phyloP scores from a whole-genome alignment of 2,329 filamentous ascomycete species.

The Herpotrichia juniperi region DNA sequence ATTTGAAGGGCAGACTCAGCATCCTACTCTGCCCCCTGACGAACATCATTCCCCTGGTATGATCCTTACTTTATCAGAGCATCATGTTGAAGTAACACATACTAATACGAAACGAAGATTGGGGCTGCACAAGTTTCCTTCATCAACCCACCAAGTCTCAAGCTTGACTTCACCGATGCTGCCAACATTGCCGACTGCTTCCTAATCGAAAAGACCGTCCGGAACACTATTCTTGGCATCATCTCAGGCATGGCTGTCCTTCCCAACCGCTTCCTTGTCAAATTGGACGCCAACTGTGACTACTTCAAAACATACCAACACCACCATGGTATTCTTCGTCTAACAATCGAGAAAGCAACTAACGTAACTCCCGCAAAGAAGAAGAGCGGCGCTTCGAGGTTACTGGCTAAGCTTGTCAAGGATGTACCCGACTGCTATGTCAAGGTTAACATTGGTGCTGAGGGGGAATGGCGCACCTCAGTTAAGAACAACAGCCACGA shows the following conservation, averaged over 20 bases:
- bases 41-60: constrained; percentile 55
- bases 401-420: constrained; percentile 53
- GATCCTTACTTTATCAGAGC: not conserved
- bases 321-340: constrained; percentile 50
- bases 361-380: constrained; percentile 49
- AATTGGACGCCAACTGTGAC: constrained; percentile 54
- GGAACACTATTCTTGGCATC: constrained; percentile 53
- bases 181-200: constrained; percentile 52
- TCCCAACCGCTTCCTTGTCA: constrained; percentile 58
- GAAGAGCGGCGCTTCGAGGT: constrained; percentile 46
- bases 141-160: constrained; percentile 55
- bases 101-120: constrained; percentile 42
- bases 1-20: constrained; percentile 52
- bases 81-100: not conserved
- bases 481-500: constrained; percentile 51
- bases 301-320: constrained; percentile 57
- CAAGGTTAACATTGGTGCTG: constrained; percentile 52
- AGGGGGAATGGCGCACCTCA: constrained; percentile 52
- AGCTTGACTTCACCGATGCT: constrained; percentile 56
- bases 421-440: constrained; percentile 57
- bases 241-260: constrained; percentile 55
- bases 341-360: constrained; percentile 51
- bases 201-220: constrained; percentile 52
- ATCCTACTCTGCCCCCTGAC: constrained; percentile 54
- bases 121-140: constrained; percentile 57